Base-by-base conservation (phyloP, 164 flowering plant species). In the Chloranthus sessilifolius region DNA sequence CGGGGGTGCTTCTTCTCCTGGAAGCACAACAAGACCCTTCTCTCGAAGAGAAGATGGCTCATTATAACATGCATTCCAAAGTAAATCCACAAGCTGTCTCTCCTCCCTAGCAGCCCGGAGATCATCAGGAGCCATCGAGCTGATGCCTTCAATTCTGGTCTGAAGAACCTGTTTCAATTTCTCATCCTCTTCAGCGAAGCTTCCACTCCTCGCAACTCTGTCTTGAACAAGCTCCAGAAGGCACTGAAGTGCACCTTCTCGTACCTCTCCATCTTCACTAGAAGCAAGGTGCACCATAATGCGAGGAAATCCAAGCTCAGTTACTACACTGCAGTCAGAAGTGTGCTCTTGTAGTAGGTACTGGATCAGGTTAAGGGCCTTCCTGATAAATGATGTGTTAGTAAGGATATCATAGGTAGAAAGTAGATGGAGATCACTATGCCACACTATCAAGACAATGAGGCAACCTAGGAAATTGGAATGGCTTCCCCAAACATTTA, bases 171-270 rank as follows among this genome's bases (percentile, higher is more conserved):
- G 80, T 69, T 80, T 89, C 55, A 94, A 34, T 47, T 78, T 84
- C 47, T 69, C 86, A 30, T 64, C 73, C 0, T 77, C 81, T 40
- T 76, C 81, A 7, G 25, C 53, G 16, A 58, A 26, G 22, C 36
- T 36, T 22, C 61, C 37, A 22, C 50, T 62, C 5, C 53, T 64
- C n/a, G 44, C 68, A 0, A 47, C 25, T 64, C 60, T 72, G 39
- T 74, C 80, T 38, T 41, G 63, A 23, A 77, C 75, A 61, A 94
- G 74, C 66, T 86, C 89, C 22, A 84, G 82, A 28, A 94, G 83
- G 46, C 87, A 80, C 3, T 74, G 54, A 2, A 94, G 88, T 2
- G 99, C 95, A 51, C 83, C 95, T 73, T 94, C 99, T 29, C 99
- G 76, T 1, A 89, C 82, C 9, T 76, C 84, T n/a, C 69, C 62